phyloP scores from a whole-genome alignment of 345 rosid genomes.

The Geranium brycei region DNA sequence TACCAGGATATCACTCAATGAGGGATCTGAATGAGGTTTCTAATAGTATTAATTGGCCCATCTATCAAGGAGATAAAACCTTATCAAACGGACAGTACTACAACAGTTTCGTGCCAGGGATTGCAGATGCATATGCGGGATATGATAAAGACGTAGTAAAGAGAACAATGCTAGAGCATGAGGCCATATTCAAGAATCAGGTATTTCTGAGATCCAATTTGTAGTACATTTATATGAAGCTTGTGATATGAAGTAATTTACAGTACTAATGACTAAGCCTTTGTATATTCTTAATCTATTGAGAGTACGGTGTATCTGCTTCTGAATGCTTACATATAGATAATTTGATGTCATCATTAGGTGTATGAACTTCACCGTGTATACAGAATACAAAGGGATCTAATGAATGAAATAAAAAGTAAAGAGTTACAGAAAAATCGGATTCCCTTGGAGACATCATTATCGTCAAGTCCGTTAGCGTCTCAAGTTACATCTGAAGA shows the following conservation, averaged over 20 bases:
- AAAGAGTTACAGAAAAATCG: slow-evolving; percentile 34
- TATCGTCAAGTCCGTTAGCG: slow-evolving; percentile 44
- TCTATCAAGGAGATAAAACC: slow-evolving; percentile 35
- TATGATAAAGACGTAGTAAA: slow-evolving; percentile 50
- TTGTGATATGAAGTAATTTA: not conserved
- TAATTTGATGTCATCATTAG: slow-evolving; percentile 20
- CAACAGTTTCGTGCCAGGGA: slow-evolving; percentile 37
- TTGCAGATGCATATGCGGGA: slow-evolving; percentile 36
- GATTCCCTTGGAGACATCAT: slow-evolving; percentile 32
- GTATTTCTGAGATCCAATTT: slow-evolving; percentile 19
- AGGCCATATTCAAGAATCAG: slow-evolving; percentile 72
- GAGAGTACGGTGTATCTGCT: not conserved
- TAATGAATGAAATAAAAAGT: slow-evolving; percentile 55
- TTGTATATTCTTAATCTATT: not conserved
- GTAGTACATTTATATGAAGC: not conserved
- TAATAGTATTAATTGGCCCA: slow-evolving; percentile 54
- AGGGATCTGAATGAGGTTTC: slow-evolving; percentile 69
- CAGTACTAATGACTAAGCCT: no score
- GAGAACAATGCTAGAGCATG: slow-evolving; percentile 75
- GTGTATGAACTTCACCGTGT: slow-evolving; percentile 60
- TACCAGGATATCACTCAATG: slow-evolving; percentile 55
- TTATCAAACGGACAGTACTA: slow-evolving; percentile 41
- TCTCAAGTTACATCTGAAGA: slow-evolving; percentile 51
- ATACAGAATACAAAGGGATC: slow-evolving; percentile 49
- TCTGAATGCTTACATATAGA: not conserved